phyloP scores from a whole-genome alignment of 371 early-diverging fungal species.

The Lichtheimia ornata region DNA sequence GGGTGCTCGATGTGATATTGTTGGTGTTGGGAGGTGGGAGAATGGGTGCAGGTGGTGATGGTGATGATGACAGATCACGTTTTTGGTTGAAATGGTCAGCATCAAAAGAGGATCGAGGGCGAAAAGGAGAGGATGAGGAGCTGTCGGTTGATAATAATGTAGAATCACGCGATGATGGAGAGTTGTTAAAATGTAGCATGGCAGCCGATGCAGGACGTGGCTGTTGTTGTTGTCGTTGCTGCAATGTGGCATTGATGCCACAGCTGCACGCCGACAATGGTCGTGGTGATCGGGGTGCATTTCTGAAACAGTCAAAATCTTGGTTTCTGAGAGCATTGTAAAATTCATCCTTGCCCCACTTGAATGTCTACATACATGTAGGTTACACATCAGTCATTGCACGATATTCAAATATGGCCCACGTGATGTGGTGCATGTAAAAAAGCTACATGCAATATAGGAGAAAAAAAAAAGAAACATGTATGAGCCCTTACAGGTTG shows the following conservation, averaged over 20 bases:
- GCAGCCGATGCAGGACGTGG: slow-evolving; percentile 8
- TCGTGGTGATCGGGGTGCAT: slow-evolving; percentile 21
- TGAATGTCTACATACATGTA: slow-evolving; percentile 30
- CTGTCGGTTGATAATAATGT: slow-evolving; percentile 1
- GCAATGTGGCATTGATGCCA: slow-evolving; percentile 17
- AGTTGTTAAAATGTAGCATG: too few relatives aligned
- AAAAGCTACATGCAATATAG: not conserved
- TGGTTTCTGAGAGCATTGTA: slow-evolving; percentile 36
- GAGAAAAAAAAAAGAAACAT: slow-evolving; percentile 1
- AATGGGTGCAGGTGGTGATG: slow-evolving; percentile 25
- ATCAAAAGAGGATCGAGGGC: not conserved
- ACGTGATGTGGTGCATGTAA: slow-evolving; percentile 2
- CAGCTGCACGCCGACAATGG: slow-evolving; percentile 28
- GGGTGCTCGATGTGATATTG: slow-evolving; percentile 10
- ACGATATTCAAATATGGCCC: not conserved
- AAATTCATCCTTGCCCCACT: slow-evolving; percentile 45
- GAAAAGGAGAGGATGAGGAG: not conserved
- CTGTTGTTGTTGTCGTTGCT: not conserved
- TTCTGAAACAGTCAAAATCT: slow-evolving; percentile 33
- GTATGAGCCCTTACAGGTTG: slow-evolving; percentile 36
- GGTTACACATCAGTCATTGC: not conserved
- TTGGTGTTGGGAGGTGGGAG: slow-evolving; percentile 16
- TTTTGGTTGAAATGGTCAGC: not conserved
- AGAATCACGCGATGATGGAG: slow-evolving; percentile 8
- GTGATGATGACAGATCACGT: slow-evolving; percentile 5